phyloP scores from a whole-genome alignment of 73 alveolate genomes.

The Stentor coeruleus region DNA sequence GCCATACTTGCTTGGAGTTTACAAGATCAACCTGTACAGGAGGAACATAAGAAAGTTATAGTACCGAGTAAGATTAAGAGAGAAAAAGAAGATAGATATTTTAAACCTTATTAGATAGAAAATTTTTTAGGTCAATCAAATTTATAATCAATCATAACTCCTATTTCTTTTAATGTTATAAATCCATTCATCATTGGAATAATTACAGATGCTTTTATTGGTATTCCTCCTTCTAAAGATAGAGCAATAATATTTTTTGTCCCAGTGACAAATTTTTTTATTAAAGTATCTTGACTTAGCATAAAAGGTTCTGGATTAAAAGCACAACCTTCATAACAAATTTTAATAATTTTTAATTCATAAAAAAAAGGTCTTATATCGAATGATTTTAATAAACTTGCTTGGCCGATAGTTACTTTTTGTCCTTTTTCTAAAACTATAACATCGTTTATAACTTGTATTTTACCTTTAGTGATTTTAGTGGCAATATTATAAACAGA shows the following conservation, averaged over 20 bases:
- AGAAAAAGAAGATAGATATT: neutral
- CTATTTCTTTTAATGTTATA: no score
- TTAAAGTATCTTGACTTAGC: neutral
- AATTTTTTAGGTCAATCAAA: no score
- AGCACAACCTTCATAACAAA: neutral
- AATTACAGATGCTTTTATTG: no score
- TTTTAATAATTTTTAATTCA: neutral
- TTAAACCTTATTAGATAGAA: neutral
- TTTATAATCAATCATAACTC: no score
- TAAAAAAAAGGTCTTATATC: neutral
- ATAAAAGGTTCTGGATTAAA: neutral
- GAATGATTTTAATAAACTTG: neutral
- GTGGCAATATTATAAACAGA: neutral
- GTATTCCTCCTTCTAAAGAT: neutral
- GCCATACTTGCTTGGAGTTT: conserved; percentile 20
- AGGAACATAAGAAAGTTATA: neutral
- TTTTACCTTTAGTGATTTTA: neutral
- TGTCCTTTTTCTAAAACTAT: neutral
- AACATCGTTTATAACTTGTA: neutral
- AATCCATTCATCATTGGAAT: no score
- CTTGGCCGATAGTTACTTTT: neutral
- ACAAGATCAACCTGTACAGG: neutral
- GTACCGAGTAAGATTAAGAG: neutral
- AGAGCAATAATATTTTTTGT: neutral
- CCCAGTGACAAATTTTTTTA: neutral